A percentile compares a stretch with the other conserved stretches of the same genome.
Evolutionary conservation across 805 yeast species (phyloP).

Genomic region (Vanderwaltozyma polyspora): DNA sequence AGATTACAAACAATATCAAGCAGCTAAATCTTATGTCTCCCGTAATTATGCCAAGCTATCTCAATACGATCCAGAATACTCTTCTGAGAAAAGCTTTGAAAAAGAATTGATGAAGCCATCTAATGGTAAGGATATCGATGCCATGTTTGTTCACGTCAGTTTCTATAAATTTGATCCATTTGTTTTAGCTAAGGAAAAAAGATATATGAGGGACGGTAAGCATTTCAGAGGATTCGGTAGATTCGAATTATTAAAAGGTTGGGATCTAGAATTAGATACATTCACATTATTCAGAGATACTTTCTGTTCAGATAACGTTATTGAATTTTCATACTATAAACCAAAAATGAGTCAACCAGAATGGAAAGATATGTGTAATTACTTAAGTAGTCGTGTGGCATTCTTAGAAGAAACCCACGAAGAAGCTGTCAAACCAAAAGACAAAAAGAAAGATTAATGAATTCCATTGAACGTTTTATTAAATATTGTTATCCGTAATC

Average conservation of each 20-base stretch:
- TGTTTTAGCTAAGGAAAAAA: conserved; percentile 10
- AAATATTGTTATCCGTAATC: too few relatives aligned
- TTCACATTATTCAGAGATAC: conserved; percentile 9
- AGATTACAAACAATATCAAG: conserved; percentile 31
- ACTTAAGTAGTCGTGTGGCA: conserved; percentile 9
- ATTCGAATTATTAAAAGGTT: conserved; percentile 6
- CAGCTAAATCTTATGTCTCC: conserved; percentile 7
- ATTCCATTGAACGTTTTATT: too few relatives aligned
- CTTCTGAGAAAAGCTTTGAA: conserved; percentile 7
- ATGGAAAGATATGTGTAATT: conserved; percentile 17
- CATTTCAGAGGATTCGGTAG: conserved; percentile 18
- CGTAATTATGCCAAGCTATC: conserved; percentile 5
- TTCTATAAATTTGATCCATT: conserved; percentile 29
- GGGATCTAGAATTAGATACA: conserved; percentile 21
- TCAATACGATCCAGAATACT: conserved; percentile 9
- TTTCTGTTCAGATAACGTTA: conserved; percentile 11
- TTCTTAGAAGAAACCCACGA: conserved; percentile 6
- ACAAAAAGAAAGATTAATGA: not conserved
- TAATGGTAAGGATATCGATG: conserved; percentile 7
- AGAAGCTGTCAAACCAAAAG: not conserved
- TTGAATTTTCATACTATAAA: conserved; percentile 10
- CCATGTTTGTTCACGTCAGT: conserved; percentile 30
- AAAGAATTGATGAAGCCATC: conserved; percentile 7
- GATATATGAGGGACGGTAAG: conserved; percentile 12
- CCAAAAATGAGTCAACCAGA: conserved; percentile 4